These are phyloP conservation scores for Cladophialophora bantiana DNA, from an alignment of 2,329 filamentous ascomycete species.

Conservation along the genomic window DNA sequence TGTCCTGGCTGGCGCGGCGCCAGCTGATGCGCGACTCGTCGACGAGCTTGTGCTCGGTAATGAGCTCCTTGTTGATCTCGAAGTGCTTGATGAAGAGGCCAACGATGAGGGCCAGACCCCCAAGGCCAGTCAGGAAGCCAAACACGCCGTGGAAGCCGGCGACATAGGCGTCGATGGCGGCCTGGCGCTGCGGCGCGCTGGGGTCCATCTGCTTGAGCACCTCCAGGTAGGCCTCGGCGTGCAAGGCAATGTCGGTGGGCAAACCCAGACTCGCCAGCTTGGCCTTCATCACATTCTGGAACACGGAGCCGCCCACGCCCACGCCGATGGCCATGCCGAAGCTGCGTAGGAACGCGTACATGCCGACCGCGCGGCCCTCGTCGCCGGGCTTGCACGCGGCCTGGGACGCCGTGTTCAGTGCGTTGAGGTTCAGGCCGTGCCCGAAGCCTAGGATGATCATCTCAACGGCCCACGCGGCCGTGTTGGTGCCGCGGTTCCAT, in stretches of 20 bases:
- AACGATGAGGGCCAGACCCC: constrained; percentile 21
- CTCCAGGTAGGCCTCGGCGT: constrained; percentile 33
- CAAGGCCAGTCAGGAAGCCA: constrained; percentile 28
- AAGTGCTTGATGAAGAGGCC: constrained; percentile 30
- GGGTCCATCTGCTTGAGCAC: constrained; percentile 13
- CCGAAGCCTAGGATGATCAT: constrained; percentile 52
- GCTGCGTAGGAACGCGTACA: constrained; percentile 50
- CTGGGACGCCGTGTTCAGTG: constrained; percentile 51
- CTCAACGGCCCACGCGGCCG: constrained; percentile 47
- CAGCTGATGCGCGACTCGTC: constrained; percentile 1
- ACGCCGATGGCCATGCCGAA: constrained; percentile 57
- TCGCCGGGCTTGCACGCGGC: constrained; percentile 47
- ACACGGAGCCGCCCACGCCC: constrained; percentile 49
- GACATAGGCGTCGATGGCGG: constrained; percentile 24
- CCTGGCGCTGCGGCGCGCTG: constrained; percentile 7
- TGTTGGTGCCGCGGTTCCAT: constrained; percentile 45
- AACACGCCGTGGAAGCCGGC: constrained; percentile 34
- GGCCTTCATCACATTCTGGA: constrained; percentile 50
- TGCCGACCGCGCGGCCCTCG: constrained; percentile 45
- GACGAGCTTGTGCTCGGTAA: constrained; percentile 28
- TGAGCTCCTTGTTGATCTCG: constrained; percentile 33
- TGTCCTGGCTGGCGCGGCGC: background rate
- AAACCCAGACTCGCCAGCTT: constrained; percentile 40
- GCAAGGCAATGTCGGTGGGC: constrained; percentile 17
- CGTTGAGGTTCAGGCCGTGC: constrained; percentile 51